Evolutionary conservation across 805 yeast species (phyloP), one percentile per base, ranked within the genome.

Genomic region (Candida succiphila): DNA sequence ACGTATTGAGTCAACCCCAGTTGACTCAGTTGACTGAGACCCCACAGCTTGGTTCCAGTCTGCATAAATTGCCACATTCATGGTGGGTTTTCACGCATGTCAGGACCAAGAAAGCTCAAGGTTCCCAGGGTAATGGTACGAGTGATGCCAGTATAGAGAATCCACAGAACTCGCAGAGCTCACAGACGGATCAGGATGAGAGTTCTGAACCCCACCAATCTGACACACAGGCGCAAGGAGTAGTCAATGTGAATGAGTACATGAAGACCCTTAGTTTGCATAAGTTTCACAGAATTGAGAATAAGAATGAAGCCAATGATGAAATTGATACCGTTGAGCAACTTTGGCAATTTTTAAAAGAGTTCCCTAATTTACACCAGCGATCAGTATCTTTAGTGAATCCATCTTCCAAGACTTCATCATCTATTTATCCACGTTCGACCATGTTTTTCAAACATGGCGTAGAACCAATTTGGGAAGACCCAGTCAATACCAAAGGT

Each of bases 381-480:
- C n/a, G n/a, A n/a, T n/a, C n/a, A n/a, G n/a, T n/a, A n/a, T n/a
- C n/a, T n/a, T n/a, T n/a, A n/a, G n/a, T n/a, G n/a, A n/a, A n/a
- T n/a, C n/a, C n/a, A n/a, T n/a, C n/a, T n/a, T n/a, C n/a, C n/a
- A n/a, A n/a, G n/a, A n/a, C n/a, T n/a, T n/a, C n/a, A n/a, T n/a
- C n/a, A n/a, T n/a, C n/a, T n/a, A n/a, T n/a, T n/a, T n/a, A n/a
- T n/a, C 62, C 8, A 51, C 53, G 19, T 44, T 73, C 37, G 65
- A 63, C 69, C 35, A 69, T 73, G 38, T 51, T 77, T 8, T 77
- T 77, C 56, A 73, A 74, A 42, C 56, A 65, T 22, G 79, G 78
- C 2, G 63, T 75, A 25, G 68, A 69, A 41, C 84, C 84, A 9
- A 69, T 73, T 31, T 76, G 84, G 82, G 82, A 76, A 47, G 82